Evolutionary conservation across 345 rosid genomes (phyloP), one percentile per base, ranked within the genome.

Genomic region (Gossypium bickii): DNA sequence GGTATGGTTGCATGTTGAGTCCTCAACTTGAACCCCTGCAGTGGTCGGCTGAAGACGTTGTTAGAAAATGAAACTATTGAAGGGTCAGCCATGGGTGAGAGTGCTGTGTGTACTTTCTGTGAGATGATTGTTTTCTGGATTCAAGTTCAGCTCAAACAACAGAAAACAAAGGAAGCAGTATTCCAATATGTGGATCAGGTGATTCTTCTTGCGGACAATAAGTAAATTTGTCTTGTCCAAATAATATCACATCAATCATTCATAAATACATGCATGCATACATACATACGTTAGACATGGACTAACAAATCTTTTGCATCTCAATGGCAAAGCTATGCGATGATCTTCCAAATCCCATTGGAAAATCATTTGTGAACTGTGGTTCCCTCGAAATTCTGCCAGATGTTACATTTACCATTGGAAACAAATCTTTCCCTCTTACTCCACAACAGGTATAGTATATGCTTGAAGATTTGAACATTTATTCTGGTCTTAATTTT

Each of bases 71-170:
- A 62, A 80, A 71, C 67, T 0, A 18, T 27, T 2, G 20, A 73
- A 2, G 49, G 59, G 16, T 61, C 78, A 29, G 27, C 76, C 7
- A 51, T 52, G 12, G 74, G 75, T 7, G 79, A 74, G 55, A 77
- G 71, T 75, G 55, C 78, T 12, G 25, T 78, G n/a, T 85, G 93
- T 53, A 75, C 87, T 16, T 81, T 84, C 63, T 87, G 89, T 49
- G 87, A 84, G 86, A 85, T 81, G 86, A 72, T 81, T 9, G 86
- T 82, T 62, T 77, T 80, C 72, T 83, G 90, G 89, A 76, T 85
- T 75, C 89, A 89, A 73, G 74, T 80, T 64, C 86, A 83, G 79
- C 84, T 87, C 25, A 76, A 82, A 57, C 85, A 87, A 66, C 79
- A 89, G 73, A 77, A 75, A 75, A 78, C 88, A n/a, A 84, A 82